Conservation (phyloP, 2,329 filamentous ascomycete species). For the Neonectria faginata region DNA sequence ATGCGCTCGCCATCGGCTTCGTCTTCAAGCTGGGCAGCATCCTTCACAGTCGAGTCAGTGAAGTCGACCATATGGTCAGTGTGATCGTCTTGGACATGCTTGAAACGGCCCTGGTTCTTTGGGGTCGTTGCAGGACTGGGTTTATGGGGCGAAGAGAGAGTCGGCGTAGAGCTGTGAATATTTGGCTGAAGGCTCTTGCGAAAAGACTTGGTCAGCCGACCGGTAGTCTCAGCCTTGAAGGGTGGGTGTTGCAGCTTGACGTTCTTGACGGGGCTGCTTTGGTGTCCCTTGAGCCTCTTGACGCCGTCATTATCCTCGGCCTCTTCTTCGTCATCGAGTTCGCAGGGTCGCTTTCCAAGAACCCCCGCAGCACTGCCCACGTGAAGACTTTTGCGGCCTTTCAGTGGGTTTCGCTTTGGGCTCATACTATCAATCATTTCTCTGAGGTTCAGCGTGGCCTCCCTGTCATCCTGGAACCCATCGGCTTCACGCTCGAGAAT, state of each 20-base stretch:
- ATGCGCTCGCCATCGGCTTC: constrained; percentile 72
- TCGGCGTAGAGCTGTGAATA: constrained; percentile 56
- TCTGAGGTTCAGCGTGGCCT: constrained; percentile 74
- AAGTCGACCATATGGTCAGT: constrained; percentile 59
- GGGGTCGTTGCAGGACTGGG: constrained; percentile 64
- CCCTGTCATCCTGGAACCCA: constrained; percentile 58
- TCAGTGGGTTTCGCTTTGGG: constrained; percentile 76
- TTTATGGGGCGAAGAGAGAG: constrained; percentile 62
- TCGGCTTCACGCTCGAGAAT: constrained; percentile 65
- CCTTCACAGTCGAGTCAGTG: constrained; percentile 54
- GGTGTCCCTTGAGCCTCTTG: constrained; percentile 77
- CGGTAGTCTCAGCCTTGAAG: constrained; percentile 74
- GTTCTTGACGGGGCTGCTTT: constrained; percentile 82
- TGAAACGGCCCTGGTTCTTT: constrained; percentile 66
- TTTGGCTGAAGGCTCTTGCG: constrained; percentile 60
- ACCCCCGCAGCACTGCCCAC: constrained; percentile 80
- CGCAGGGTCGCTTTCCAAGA: constrained; percentile 78
- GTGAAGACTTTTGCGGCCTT: constrained; percentile 79
- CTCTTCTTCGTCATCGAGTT: constrained; percentile 75
- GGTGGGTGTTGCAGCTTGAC: constrained; percentile 77
- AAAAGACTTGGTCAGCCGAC: constrained; percentile 65
- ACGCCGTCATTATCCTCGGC: constrained; percentile 69
- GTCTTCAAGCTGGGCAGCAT: constrained; percentile 57
- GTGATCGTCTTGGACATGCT: constrained; percentile 62
- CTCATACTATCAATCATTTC: constrained; percentile 84